Evolutionary conservation across 257 asterid species (phyloP), one percentile per base, ranked within the genome.

Genomic region (Gentiana macrophylla): DNA sequence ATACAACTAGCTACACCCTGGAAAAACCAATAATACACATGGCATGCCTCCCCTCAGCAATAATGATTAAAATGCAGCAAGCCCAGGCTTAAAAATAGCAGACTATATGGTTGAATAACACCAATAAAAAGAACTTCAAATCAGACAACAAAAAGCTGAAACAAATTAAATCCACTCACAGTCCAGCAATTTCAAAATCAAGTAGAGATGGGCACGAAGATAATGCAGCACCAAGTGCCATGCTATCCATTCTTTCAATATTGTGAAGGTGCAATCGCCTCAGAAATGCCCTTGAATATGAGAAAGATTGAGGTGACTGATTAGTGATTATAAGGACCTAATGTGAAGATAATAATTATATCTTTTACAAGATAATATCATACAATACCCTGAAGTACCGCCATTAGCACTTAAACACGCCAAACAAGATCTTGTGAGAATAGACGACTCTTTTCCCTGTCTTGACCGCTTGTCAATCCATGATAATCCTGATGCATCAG

Each of bases 141-240:
- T 2, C 15, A 11, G 47, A 12, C 50, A 56, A 32, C 8, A 36
- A n/a, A 49, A n/a, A 1, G n/a, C 35, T 44, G 50, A 8, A 49
- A 32, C 47, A 53, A 49, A 6, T 38, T 32, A 32, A 10, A 49
- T 13, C 67, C 43, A 83, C 97, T 89, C 79, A 89, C 97, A 86
- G 87, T 77, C 95, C 95, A 70, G 84, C 84, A 64, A 89, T 78
- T 75, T 72, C 94, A 35, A 89, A 79, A 77, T 83, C 97, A 58
- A 63, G 76, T 68, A 89, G 62, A 55, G 80, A 70, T 47, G 94
- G 83, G 48, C 97, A 89, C 48, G 87, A 82, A 59, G 83, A 70
- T 72, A 89, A 55, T 64, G 95, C 97, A 53, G 74, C 72, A 49
- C 77, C 75, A 58, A 89, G 74, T 51, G 94, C 79, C 37, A 73